Evolutionary conservation across 306 rosid species (phyloP).

Genomic region (Casuarina glauca): DNA sequence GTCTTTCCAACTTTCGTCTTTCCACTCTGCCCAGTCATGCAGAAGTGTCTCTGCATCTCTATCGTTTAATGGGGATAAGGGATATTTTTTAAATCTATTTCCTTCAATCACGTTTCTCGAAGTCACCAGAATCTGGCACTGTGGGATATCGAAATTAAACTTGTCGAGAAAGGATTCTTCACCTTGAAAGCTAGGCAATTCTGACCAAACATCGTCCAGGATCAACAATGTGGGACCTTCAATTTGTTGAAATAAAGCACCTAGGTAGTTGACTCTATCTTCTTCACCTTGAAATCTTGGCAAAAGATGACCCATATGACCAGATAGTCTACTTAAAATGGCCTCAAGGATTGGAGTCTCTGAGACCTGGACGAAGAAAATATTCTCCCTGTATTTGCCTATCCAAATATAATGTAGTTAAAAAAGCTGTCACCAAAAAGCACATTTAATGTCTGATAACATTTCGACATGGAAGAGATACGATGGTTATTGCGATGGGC

Average conservation of each 20-base stretch:
- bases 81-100: slow-evolving; percentile 21
- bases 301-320: too few relatives aligned
- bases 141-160: slow-evolving; percentile 31
- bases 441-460: not conserved
- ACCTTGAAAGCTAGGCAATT: slow-evolving; percentile 1
- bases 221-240: slow-evolving; percentile 45
- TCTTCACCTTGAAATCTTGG: too few relatives aligned
- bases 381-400: slow-evolving; percentile 49
- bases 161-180: slow-evolving; percentile 43
- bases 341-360: too few relatives aligned
- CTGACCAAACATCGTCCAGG: not conserved
- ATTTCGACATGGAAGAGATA: not conserved
- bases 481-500: too few relatives aligned
- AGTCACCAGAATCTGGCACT: slow-evolving; percentile 59
- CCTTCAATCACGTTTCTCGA: slow-evolving; percentile 47
- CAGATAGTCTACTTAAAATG: too few relatives aligned
- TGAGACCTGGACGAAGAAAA: slow-evolving; percentile 15
- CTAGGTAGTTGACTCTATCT: too few relatives aligned
- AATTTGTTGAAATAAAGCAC: not conserved
- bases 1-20: too few relatives aligned
- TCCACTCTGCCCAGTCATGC: slow-evolving; percentile 38
- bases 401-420: slow-evolving; percentile 14
- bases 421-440: not conserved
- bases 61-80: slow-evolving; percentile 37
- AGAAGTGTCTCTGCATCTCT: slow-evolving; percentile 47